phyloP scores from a whole-genome alignment of 2,329 filamentous ascomycete species.

The Fusarium begoniae region DNA sequence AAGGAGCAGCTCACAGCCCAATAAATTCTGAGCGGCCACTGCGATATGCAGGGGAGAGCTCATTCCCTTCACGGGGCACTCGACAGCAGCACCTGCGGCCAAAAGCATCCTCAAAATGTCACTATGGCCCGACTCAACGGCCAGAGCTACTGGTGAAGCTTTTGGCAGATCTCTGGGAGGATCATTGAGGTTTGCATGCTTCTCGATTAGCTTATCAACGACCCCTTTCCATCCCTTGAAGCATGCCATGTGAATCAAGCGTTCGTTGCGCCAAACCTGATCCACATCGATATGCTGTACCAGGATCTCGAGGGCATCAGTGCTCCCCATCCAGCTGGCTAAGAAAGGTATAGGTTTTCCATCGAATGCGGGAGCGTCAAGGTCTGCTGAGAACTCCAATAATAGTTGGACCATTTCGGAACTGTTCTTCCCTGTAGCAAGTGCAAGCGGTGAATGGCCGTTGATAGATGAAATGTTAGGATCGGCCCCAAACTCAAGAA shows the following conservation, averaged over 20 bases:
- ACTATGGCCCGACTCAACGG: slow-evolving; percentile 7
- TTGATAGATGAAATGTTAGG: slow-evolving; percentile 8
- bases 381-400: slow-evolving; percentile 14
- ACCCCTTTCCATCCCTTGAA: slow-evolving; percentile 19
- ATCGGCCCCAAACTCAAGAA: slow-evolving; percentile 28
- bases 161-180: slow-evolving; percentile 16
- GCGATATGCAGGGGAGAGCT: slow-evolving; percentile 22
- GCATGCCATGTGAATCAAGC: slow-evolving; percentile 26
- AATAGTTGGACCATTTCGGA: slow-evolving; percentile 19
- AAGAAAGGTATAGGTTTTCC: slow-evolving; percentile 24
- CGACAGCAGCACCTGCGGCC: slow-evolving; percentile 17
- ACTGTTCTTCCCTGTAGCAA: slow-evolving; percentile 16
- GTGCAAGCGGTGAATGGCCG: slow-evolving; percentile 21
- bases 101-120: slow-evolving; percentile 15
- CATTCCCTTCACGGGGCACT: slow-evolving; percentile 7
- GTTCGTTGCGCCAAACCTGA: slow-evolving; percentile 9
- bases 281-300: slow-evolving; percentile 24
- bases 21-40: slow-evolving; percentile 3
- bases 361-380: slow-evolving; percentile 4
- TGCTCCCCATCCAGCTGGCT: slow-evolving; percentile 9
- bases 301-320: slow-evolving; percentile 18
- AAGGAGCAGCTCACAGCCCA: slow-evolving; percentile 17
- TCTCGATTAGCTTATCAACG: slow-evolving; percentile 24
- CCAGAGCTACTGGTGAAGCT: slow-evolving; percentile 27
- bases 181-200: slow-evolving; percentile 22